Conservation (phyloP, 768 basidiomycete genomes). For the Roridomyces roridus region DNA sequence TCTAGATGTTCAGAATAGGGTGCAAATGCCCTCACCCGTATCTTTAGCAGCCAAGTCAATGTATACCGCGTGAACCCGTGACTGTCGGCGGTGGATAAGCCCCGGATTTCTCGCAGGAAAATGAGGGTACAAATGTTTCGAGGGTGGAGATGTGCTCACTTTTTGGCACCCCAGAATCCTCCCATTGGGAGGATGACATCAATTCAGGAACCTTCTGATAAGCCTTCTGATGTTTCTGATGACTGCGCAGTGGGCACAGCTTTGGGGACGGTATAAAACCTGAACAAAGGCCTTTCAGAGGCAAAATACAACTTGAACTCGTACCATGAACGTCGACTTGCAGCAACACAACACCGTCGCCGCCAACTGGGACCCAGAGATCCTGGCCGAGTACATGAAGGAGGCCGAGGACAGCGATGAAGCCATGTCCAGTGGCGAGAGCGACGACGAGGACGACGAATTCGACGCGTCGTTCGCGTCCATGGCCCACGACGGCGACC, state of each 20-base stretch:
- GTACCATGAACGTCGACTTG: background rate
- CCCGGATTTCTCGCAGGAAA: too few relatives aligned
- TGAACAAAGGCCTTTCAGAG: too few relatives aligned
- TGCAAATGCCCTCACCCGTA: too few relatives aligned
- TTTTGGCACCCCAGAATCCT: conserved; percentile 15
- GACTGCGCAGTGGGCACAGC: background rate
- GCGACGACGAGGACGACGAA: conserved; percentile 23
- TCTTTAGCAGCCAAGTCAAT: too few relatives aligned
- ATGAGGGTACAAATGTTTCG: background rate
- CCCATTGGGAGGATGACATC: conserved; percentile 18
- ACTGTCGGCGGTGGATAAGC: too few relatives aligned
- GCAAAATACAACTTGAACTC: background rate
- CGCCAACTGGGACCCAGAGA: conserved; percentile 25
- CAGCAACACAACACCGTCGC: conserved; percentile 16
- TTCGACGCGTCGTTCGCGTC: conserved; percentile 14
- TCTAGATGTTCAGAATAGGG: too few relatives aligned
- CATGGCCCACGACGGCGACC: conserved; percentile 1
- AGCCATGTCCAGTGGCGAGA: conserved; percentile 23
- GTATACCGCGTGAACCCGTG: too few relatives aligned
- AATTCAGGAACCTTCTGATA: conserved; percentile 19
- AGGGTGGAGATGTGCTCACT: too few relatives aligned
- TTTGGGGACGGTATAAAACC: conserved; percentile 15
- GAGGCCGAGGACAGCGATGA: conserved; percentile 21
- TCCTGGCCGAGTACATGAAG: conserved; percentile 20
- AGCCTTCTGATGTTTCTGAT: conserved; percentile 24